A percentile compares a stretch with the other conserved stretches of the same genome.
Evolutionary conservation across 371 early-diverging fungal genomes (phyloP).

Genomic region (Basidiobolus meristosporus): DNA sequence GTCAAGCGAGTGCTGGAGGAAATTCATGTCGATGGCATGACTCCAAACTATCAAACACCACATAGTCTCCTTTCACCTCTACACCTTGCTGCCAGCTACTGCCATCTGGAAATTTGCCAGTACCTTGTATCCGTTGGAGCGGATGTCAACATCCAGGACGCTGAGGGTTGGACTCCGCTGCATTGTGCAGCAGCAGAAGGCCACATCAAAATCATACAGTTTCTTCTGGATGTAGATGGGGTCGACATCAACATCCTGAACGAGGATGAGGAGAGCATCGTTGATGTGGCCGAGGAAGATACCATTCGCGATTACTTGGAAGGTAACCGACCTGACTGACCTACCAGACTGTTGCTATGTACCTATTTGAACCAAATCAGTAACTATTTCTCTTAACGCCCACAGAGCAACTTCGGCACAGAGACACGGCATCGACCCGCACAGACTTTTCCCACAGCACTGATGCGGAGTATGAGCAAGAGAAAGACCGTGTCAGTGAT

Average conservation of each 20-base stretch:
- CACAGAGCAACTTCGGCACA: no score
- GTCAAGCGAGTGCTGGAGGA: slow-evolving; percentile 8
- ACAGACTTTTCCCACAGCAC: no score
- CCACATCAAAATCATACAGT: slow-evolving; percentile 18
- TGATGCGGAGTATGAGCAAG: no score
- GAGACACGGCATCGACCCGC: no score
- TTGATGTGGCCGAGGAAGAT: slow-evolving; percentile 14
- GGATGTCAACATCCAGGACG: slow-evolving; percentile 21
- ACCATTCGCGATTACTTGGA: no score
- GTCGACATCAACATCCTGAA: slow-evolving; percentile 9
- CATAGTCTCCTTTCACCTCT: slow-evolving; percentile 21
- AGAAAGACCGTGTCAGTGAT: no score
- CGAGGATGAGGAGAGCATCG: no score
- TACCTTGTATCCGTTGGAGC: slow-evolving; percentile 17
- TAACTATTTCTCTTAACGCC: no score
- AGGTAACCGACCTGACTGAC: no score
- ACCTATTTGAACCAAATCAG: no score
- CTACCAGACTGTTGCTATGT: no score
- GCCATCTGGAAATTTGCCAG: slow-evolving; percentile 19
- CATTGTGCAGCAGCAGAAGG: slow-evolving; percentile 46
- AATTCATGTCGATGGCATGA: no score
- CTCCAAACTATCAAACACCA: slow-evolving; percentile 6
- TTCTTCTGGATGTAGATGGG: slow-evolving; percentile 9
- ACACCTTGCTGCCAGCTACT: slow-evolving; percentile 31
- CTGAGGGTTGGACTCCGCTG: slow-evolving; percentile 42